Conservation (phyloP, 2,329 filamentous ascomycete genomes). For the Rosellinia necatrix region DNA sequence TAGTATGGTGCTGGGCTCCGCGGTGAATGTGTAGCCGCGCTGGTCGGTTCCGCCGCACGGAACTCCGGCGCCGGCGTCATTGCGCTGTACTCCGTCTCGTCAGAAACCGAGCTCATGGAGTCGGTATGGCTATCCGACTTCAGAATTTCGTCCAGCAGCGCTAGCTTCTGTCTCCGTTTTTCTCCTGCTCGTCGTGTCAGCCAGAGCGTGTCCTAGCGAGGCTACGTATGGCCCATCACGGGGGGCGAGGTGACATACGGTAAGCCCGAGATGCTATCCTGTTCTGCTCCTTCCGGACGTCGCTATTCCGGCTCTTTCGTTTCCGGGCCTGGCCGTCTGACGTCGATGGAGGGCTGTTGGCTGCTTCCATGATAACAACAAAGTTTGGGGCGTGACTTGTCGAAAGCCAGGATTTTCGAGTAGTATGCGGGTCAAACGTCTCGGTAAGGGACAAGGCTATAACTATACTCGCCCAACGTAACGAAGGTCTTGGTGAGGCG, state of each 20-base stretch:
- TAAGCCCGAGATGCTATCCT: constrained; percentile 40
- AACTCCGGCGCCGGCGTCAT: constrained; percentile 22
- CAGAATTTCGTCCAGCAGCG: constrained; percentile 46
- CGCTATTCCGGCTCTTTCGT: constrained; percentile 38
- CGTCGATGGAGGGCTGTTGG: constrained; percentile 19
- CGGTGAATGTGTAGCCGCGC: constrained; percentile 29
- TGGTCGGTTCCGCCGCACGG: constrained; percentile 4
- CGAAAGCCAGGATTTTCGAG: not conserved
- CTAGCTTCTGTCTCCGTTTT: constrained; percentile 50
- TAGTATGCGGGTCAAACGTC: not conserved
- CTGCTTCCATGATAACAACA: constrained; percentile 30
- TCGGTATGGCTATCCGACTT: constrained; percentile 39
- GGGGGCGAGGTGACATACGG: constrained; percentile 38
- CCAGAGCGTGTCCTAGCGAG: constrained; percentile 4
- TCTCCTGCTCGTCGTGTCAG: constrained; percentile 42
- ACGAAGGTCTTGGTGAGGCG: constrained; percentile 1
- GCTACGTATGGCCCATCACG: not conserved
- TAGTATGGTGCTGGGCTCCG: constrained; percentile 33
- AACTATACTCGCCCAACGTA: not conserved
- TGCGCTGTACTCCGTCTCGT: constrained; percentile 35
- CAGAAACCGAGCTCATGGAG: constrained; percentile 39
- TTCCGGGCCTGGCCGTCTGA: constrained; percentile 26
- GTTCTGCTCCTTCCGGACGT: constrained; percentile 40
- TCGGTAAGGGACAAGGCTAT: not conserved
- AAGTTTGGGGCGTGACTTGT: not conserved